phyloP scores from a whole-genome alignment of 2,329 filamentous ascomycete genomes.

The Paramyrothecium sp. region DNA sequence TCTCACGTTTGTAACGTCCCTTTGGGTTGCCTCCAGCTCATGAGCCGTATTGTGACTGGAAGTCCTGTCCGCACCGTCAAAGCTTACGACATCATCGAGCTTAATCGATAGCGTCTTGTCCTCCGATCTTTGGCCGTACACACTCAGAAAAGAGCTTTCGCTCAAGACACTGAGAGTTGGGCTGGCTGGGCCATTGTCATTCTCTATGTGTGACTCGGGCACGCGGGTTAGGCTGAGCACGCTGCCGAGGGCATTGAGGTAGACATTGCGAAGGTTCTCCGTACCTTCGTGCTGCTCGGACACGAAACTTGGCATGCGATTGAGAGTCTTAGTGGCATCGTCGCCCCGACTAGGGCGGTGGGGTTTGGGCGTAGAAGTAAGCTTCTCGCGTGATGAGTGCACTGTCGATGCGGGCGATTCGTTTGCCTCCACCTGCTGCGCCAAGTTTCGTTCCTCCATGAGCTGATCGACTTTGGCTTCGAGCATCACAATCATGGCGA shows the following conservation, averaged over 20 bases:
- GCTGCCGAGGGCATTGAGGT: slow-evolving; percentile 50
- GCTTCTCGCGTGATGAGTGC: not conserved
- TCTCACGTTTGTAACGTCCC: not conserved
- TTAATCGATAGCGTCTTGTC: slow-evolving; percentile 19
- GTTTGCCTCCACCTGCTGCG: not conserved
- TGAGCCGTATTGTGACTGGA: not conserved
- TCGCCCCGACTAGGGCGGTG: not conserved
- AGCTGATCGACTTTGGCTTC: slow-evolving; percentile 59
- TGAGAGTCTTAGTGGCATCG: slow-evolving; percentile 26
- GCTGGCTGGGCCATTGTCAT: slow-evolving; percentile 44
- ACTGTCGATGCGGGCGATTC: not conserved
- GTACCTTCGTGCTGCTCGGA: slow-evolving; percentile 59
- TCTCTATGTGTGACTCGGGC: slow-evolving; percentile 30
- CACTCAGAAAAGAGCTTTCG: slow-evolving; percentile 65
- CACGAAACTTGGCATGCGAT: slow-evolving; percentile 63
- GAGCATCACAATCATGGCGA: slow-evolving; percentile 65
- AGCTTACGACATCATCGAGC: slow-evolving; percentile 26
- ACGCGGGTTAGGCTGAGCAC: slow-evolving; percentile 48
- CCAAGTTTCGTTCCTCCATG: slow-evolving; percentile 40
- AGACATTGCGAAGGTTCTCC: slow-evolving; percentile 60
- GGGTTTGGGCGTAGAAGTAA: not conserved
- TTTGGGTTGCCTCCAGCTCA: not conserved
- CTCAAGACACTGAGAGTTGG: slow-evolving; percentile 64
- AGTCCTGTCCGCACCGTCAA: slow-evolving; percentile 22
- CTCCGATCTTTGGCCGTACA: slow-evolving; percentile 52